A percentile compares a stretch with the other conserved stretches of the same genome.
Evolutionary conservation across 2,329 filamentous ascomycete genomes (phyloP).

Genomic region (Penicillium hesseltinei): DNA sequence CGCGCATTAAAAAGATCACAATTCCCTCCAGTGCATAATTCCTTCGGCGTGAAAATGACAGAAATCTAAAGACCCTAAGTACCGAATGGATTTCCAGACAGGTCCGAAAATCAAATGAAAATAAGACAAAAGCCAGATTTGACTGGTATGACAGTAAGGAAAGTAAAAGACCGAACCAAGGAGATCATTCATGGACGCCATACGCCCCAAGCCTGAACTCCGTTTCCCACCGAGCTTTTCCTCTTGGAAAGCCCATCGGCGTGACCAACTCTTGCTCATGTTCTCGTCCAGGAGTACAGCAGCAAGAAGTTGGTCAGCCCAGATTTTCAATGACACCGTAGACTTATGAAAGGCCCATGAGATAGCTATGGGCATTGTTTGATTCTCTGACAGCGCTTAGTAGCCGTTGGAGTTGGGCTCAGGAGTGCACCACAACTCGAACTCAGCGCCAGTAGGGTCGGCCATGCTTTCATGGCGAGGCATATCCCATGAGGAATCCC

Average conservation of each 20-base stretch:
- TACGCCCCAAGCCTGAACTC: slow-evolving; percentile 2
- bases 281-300: slow-evolving; percentile 1
- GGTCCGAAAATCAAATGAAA: background rate
- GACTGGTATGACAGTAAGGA: background rate
- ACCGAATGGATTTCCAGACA: background rate
- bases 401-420: slow-evolving; percentile 6
- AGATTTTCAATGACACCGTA: background rate
- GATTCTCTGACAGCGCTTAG: background rate
- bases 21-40: slow-evolving; percentile 6
- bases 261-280: slow-evolving; percentile 1
- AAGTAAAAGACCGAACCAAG: background rate
- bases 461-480: slow-evolving; percentile 1
- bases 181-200: background rate
- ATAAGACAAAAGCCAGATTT: background rate
- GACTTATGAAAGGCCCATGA: background rate
- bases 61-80: slow-evolving; percentile 14
- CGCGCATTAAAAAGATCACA: slow-evolving; percentile 6
- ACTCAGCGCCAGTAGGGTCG: slow-evolving; percentile 5
- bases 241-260: slow-evolving; percentile 11
- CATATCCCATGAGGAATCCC: slow-evolving; percentile 13
- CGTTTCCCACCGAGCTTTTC: slow-evolving; percentile 3
- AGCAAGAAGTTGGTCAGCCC: slow-evolving; percentile 6
- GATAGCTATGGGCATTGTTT: background rate
- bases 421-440: slow-evolving; percentile 11
- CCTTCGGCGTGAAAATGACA: slow-evolving; percentile 1